These are phyloP conservation scores for Cryptococcus sp. DNA, from an alignment of 1,284 basidiomycete genomes.

Conservation along the genomic window DNA sequence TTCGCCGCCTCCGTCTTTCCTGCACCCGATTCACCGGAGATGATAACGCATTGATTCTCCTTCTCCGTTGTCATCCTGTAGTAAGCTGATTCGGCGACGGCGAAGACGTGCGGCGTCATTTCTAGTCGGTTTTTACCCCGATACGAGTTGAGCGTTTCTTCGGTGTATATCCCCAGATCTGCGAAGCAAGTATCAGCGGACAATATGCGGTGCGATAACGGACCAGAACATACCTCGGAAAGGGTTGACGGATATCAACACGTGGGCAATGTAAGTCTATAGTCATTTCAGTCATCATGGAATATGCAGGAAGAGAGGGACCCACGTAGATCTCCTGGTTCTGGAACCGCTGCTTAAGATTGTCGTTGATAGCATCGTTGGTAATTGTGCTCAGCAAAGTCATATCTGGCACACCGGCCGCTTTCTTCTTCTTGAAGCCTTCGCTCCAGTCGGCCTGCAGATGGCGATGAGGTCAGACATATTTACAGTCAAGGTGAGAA, in stretches of 20 bases:
- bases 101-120: conserved; percentile 96
- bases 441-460: conserved; percentile 93
- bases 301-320: background rate
- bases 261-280: conserved; percentile 92
- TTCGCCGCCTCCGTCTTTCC: conserved; percentile 98
- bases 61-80: conserved; percentile 99
- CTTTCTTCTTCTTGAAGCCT: conserved; percentile 97
- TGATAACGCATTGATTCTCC: conserved; percentile 99
- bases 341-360: conserved; percentile 93
- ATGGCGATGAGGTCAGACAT: background rate
- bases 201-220: background rate
- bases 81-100: conserved; percentile 94
- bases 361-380: conserved; percentile 97
- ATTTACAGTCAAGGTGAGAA: background rate
- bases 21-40: conserved; percentile 96
- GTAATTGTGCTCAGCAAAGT: conserved; percentile 95
- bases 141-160: conserved; percentile 81
- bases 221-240: conserved; percentile 70
- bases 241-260: conserved; percentile 97
- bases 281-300: background rate
- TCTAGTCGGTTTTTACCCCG: conserved; percentile 98
- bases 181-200: conserved; percentile 3
- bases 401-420: conserved; percentile 98
- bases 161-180: conserved; percentile 98
- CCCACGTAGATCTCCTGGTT: conserved; percentile 88